These are phyloP conservation scores for Sinapis alba DNA, from an alignment of 441 rosid genomes.

Conservation along the genomic window DNA sequence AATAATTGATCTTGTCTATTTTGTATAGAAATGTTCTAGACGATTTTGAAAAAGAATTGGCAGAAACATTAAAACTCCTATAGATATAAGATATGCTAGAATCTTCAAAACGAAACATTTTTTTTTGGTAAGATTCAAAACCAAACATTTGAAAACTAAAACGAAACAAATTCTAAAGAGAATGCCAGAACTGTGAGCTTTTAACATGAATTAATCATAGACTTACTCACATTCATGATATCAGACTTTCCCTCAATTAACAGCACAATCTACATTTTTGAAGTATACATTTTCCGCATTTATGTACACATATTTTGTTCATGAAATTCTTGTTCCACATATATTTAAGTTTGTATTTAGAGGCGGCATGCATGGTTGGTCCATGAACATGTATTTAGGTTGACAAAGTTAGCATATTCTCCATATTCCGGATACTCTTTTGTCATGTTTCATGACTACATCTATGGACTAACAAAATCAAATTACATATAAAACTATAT, in stretches of 20 bases:
- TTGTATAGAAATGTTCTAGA: not conserved
- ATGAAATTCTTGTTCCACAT: slow-evolving; percentile 5
- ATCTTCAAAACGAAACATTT: not conserved
- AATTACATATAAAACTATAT: not conserved
- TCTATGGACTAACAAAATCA: not conserved
- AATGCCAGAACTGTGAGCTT: not conserved
- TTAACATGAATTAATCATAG: not conserved
- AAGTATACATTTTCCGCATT: not conserved
- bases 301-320: not conserved
- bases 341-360: not conserved
- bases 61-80: not conserved
- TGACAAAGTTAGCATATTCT: slow-evolving; percentile 16
- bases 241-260: not conserved
- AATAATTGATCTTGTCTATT: not conserved
- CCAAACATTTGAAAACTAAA: not conserved
- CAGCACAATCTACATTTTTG: not conserved
- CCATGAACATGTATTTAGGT: slow-evolving; percentile 11
- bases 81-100: not conserved
- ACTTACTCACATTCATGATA: not conserved
- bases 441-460: slow-evolving; percentile 26
- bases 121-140: no score
- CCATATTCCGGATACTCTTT: slow-evolving; percentile 3
- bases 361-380: slow-evolving; percentile 19
- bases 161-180: not conserved
- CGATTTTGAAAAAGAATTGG: not conserved